Conservation (phyloP, 2,329 filamentous ascomycete genomes). For the Colletotrichum falcatum region DNA sequence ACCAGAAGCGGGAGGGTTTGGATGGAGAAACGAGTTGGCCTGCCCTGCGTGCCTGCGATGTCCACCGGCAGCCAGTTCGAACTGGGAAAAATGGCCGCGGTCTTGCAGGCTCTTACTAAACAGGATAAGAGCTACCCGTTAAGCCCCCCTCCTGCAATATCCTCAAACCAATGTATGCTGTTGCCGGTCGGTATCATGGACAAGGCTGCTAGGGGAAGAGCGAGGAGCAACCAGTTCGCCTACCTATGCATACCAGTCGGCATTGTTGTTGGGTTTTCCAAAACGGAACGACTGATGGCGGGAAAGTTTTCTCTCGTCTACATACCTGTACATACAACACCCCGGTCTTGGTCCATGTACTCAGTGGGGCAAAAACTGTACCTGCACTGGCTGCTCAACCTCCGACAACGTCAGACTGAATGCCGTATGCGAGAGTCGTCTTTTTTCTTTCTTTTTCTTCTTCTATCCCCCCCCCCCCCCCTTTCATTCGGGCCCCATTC, state of each 20-base stretch:
- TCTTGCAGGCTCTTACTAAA: conserved; percentile 43
- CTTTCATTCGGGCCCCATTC: background rate
- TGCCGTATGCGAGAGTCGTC: background rate
- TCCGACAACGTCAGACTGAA: background rate
- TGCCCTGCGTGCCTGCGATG: conserved; percentile 28
- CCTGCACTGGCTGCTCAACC: background rate
- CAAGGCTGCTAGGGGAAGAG: conserved; percentile 12
- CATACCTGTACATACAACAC: background rate
- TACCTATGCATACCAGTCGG: background rate
- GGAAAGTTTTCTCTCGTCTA: conserved; percentile 5
- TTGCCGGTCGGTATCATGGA: conserved; percentile 31
- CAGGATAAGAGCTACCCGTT: conserved; percentile 28
- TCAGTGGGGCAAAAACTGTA: background rate
- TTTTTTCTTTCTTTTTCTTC: background rate
- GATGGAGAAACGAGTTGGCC: conserved; percentile 16
- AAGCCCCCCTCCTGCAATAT: conserved; percentile 30
- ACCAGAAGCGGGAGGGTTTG: conserved; percentile 21
- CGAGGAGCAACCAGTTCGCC: conserved; percentile 5
- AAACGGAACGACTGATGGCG: conserved; percentile 16
- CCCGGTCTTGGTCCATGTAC: background rate
- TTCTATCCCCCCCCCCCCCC: too few species aligned
- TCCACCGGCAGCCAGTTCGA: conserved; percentile 25
- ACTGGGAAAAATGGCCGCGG: conserved; percentile 31
- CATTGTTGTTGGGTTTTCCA: conserved; percentile 16
- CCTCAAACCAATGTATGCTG: conserved; percentile 27